Conservation (phyloP, 2,329 filamentous ascomycete species). For the Ceratocystis smalleyi region DNA sequence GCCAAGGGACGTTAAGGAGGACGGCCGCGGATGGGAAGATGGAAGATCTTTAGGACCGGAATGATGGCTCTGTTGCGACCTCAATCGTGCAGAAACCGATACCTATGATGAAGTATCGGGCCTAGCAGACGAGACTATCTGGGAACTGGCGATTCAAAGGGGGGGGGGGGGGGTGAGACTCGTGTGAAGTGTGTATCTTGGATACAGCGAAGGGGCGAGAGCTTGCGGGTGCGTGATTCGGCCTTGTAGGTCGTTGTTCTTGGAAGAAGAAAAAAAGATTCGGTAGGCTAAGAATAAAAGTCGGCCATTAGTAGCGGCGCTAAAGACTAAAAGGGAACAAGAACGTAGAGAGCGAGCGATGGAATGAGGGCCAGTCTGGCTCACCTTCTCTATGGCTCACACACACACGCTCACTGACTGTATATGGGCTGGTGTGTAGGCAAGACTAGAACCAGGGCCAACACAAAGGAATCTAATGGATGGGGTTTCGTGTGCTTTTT, state of each 20-base stretch:
- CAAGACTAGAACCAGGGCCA: background rate
- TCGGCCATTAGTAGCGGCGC: background rate
- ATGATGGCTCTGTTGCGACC: slow-evolving; percentile 59
- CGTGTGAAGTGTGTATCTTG: background rate
- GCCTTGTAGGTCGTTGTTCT: background rate
- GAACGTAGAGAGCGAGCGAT: background rate
- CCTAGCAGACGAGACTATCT: slow-evolving; percentile 44
- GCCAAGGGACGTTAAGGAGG: slow-evolving; percentile 75
- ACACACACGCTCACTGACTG: background rate
- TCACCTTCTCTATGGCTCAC: no score
- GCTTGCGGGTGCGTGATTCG: background rate
- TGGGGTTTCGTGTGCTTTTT: background rate
- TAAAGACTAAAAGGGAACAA: background rate
- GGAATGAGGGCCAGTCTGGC: background rate
- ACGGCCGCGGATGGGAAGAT: slow-evolving; percentile 66
- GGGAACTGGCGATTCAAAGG: slow-evolving; percentile 8
- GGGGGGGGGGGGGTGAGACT: background rate
- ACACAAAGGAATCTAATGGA: background rate
- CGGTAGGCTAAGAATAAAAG: slow-evolving; percentile 2
- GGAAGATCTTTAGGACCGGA: slow-evolving; percentile 69
- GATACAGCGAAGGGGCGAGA: background rate
- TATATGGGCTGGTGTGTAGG: slow-evolving; percentile 1
- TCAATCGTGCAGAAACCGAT: slow-evolving; percentile 67
- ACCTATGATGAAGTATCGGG: slow-evolving; percentile 68
- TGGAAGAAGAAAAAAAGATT: background rate